Conservation (phyloP, 495 filamentous ascomycete genomes). For the Lasiosphaeriaceae sp. region DNA sequence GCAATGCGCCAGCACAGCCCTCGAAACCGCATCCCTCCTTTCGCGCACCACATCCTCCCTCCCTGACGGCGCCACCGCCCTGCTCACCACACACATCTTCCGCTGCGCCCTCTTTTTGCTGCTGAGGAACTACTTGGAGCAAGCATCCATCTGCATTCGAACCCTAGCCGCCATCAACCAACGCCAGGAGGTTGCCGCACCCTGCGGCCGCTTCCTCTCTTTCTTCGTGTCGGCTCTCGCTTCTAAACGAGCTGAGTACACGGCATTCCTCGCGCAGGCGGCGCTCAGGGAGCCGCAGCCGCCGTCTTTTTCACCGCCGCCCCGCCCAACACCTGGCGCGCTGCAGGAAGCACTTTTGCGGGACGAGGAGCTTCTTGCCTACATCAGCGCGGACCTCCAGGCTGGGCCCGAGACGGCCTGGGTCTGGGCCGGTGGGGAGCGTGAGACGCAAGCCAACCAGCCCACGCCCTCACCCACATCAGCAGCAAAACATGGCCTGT, state of each 20-base stretch:
- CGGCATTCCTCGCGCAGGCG: slow-evolving; percentile 27
- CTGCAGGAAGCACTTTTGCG: slow-evolving; percentile 53
- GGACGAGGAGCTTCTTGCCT: slow-evolving; percentile 89
- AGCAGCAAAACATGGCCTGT: slow-evolving; percentile 7
- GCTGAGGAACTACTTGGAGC: slow-evolving; percentile 65
- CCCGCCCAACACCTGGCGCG: slow-evolving; percentile 16
- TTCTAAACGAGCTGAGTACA: slow-evolving; percentile 52
- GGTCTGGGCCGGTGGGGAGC: slow-evolving; percentile 75
- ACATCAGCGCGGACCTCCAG: slow-evolving; percentile 87
- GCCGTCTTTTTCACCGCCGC: slow-evolving; percentile 12
- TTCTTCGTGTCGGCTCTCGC: slow-evolving; percentile 72
- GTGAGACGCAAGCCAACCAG: slow-evolving; percentile 27
- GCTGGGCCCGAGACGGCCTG: slow-evolving; percentile 74
- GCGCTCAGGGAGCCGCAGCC: slow-evolving; percentile 16
- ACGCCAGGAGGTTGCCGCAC: slow-evolving; percentile 64
- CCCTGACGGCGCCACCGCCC: slow-evolving; percentile 39
- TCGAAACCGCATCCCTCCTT: slow-evolving; percentile 74
- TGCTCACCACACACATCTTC: slow-evolving; percentile 82
- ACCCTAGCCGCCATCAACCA: slow-evolving; percentile 65
- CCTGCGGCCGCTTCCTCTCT: slow-evolving; percentile 78
- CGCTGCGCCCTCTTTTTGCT: slow-evolving; percentile 80
- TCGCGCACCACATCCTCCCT: slow-evolving; percentile 52
- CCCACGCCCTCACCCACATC: not conserved
- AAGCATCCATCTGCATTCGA: slow-evolving; percentile 69
- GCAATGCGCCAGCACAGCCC: slow-evolving; percentile 67